phyloP scores from a whole-genome alignment of 2,329 filamentous ascomycete species.

The Aaosphaeria pasadenensis region DNA sequence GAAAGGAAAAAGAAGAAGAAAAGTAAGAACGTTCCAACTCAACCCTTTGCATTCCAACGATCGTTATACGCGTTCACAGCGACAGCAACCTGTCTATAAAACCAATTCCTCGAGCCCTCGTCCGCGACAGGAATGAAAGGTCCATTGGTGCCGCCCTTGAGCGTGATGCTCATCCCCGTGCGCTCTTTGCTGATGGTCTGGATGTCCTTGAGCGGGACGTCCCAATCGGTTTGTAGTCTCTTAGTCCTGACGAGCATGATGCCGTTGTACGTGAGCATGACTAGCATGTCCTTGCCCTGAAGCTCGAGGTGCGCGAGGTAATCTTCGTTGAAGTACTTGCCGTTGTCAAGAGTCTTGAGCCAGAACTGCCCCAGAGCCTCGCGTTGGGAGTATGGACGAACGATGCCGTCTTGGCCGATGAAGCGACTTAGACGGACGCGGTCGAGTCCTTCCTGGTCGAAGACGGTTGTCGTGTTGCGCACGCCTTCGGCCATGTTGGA shows the following conservation, averaged over 20 bases:
- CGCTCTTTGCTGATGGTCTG: conserved; percentile 97
- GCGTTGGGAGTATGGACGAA: conserved; percentile 89
- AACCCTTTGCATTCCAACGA: conserved; percentile 62
- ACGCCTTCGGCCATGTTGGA: conserved; percentile 97
- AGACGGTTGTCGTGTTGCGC: conserved; percentile 97
- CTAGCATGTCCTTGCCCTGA: conserved; percentile 86
- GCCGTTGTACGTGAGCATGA: conserved; percentile 55
- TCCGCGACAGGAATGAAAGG: conserved; percentile 94
- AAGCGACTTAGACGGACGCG: conserved; percentile 91
- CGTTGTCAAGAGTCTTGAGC: conserved; percentile 97
- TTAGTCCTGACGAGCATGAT: conserved; percentile 90
- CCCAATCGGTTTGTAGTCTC: conserved; percentile 88
- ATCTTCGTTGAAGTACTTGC: conserved; percentile 94
- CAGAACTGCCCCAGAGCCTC: conserved; percentile 97
- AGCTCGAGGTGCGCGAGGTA: conserved; percentile 97
- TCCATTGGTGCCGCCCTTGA: conserved; percentile 88
- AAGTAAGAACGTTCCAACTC: not conserved
- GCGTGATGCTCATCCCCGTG: conserved; percentile 83
- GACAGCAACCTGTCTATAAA: conserved; percentile 64
- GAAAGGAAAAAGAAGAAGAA: not conserved
- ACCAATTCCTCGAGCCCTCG: conserved; percentile 69
- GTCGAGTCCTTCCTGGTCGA: conserved; percentile 91
- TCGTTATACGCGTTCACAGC: conserved; percentile 68
- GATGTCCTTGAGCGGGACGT: conserved; percentile 90
- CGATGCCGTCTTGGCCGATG: conserved; percentile 87